These are phyloP conservation scores for Talaromyces sp. DNA, from an alignment of 2,329 filamentous ascomycete species.

Conservation along the genomic window DNA sequence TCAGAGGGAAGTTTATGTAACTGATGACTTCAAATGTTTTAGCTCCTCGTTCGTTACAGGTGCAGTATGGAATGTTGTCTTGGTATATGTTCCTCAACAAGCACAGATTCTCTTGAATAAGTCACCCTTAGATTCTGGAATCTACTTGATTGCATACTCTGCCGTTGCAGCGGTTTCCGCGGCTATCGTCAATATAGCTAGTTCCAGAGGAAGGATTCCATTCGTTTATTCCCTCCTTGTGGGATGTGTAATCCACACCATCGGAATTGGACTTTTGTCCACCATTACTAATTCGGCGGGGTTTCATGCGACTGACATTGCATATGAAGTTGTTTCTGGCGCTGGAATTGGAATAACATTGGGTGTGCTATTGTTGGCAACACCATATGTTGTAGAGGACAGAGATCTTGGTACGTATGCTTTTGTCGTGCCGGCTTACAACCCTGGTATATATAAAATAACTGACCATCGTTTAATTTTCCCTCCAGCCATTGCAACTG, in stretches of 20 bases:
- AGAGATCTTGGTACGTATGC: constrained; percentile 27
- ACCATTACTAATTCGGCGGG: constrained; percentile 21
- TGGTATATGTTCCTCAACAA: constrained; percentile 34
- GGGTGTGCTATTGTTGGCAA: constrained; percentile 25
- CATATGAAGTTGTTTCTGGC: constrained; percentile 25
- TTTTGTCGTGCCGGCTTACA: background rate
- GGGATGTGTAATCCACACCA: constrained; percentile 27
- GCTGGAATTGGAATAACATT: constrained; percentile 27
- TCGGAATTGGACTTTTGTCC: constrained; percentile 30
- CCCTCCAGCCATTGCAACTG: constrained; percentile 27
- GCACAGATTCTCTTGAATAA: constrained; percentile 27
- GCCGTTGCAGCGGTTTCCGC: constrained; percentile 27
- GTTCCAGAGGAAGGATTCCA: constrained; percentile 26
- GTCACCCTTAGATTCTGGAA: constrained; percentile 30
- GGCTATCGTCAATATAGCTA: constrained; percentile 24
- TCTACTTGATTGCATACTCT: constrained; percentile 30
- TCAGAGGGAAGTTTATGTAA: background rate
- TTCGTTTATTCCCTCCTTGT: constrained; percentile 31
- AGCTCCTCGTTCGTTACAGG: constrained; percentile 33
- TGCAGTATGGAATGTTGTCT: constrained; percentile 29
- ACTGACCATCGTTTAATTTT: constrained; percentile 1
- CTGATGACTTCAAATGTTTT: background rate
- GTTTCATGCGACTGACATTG: constrained; percentile 26
- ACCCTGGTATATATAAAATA: background rate
- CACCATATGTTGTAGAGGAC: constrained; percentile 30